Evolutionary conservation across 352 stramenopile genomes (phyloP), one percentile per base, ranked within the genome.

Genomic region (Phytophthora pluvialis): DNA sequence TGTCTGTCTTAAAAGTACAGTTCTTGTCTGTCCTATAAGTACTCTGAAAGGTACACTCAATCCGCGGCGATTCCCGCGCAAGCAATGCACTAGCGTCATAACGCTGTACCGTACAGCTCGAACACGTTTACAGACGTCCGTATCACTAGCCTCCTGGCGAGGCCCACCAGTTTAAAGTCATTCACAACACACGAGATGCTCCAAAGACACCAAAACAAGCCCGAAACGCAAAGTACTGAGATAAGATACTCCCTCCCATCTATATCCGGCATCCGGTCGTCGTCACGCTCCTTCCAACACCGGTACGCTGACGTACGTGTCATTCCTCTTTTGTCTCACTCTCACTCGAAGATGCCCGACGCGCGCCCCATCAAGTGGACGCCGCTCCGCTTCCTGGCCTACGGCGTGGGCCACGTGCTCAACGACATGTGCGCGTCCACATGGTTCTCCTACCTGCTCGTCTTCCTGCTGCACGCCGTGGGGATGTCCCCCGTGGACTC

Each of bases 381-480:
- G 18, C 62, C 70, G 7, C 49, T 64, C 40, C 78, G 78, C 44
- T 92, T 83, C 59, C 51, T 95, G 8, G 74, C 83, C 4, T 95
- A 95, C 50, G 85, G 82, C 60, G 86, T 95, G 4, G 88, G 88
- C 56, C 85, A 95, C 52, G 86, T 95, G 29, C 77, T 94, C 9
- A 95, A 95, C 63, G 88, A 95, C 67, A 93, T 95, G 86, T 95
- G 88, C 64, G 88, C 88, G 21, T 91, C 84, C 45, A 93, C 83
- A 52, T 95, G 88, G 88, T 95, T 95, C 74, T 92, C 81, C 15
- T 95, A 95, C 63, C 68, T 95, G 36, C 82, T 95, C 35, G 84
- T 94, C 11, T 95, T 94, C 65, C 70, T 94, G 42, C 75, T 80
- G 4, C 65, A 88, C 46, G 83, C 82, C 12, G 86, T 79, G 18